These are phyloP conservation scores for Pulveroboletus frians DNA, from an alignment of 768 basidiomycete genomes.

Conservation along the genomic window DNA sequence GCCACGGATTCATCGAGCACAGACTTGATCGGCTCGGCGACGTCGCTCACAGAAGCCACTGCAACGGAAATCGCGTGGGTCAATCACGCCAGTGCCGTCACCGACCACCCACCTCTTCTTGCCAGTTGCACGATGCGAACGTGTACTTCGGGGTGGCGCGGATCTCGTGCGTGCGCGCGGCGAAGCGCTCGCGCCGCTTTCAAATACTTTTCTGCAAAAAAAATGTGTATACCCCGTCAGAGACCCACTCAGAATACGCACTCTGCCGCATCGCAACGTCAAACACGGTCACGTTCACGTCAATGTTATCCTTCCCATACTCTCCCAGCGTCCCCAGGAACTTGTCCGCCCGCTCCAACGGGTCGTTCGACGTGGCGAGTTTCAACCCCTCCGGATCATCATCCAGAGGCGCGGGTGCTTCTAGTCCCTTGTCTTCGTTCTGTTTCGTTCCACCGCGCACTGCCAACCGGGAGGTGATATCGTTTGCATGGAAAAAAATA, in stretches of 20 bases:
- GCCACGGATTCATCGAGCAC: constrained; percentile 45
- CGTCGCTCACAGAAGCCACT: constrained; percentile 45
- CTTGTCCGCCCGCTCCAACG: constrained; percentile 72
- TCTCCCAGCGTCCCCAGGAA: constrained; percentile 58
- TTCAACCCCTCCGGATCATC: constrained; percentile 83
- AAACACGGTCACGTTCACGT: constrained; percentile 70
- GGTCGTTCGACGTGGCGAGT: constrained; percentile 55
- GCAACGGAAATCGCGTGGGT: background rate
- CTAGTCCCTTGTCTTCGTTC: constrained; percentile 68
- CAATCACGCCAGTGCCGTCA: background rate
- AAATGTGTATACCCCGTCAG: background rate
- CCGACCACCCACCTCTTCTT: constrained; percentile 39
- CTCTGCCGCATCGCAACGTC: constrained; percentile 81
- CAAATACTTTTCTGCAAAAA: constrained; percentile 64
- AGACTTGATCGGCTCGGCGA: constrained; percentile 43
- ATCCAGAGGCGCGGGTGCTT: constrained; percentile 52
- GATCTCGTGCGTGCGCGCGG: constrained; percentile 47
- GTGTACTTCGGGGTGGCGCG: constrained; percentile 65
- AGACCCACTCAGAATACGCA: constrained; percentile 34
- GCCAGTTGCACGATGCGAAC: constrained; percentile 63
- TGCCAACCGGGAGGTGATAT: constrained; percentile 14
- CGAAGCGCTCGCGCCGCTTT: constrained; percentile 70
- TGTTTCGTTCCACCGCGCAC: constrained; percentile 27
- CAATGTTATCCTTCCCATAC: constrained; percentile 48
- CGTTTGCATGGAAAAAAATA: constrained; percentile 6